Evolutionary conservation across 371 early-diverging fungal species (phyloP), one percentile per base, ranked within the genome.

Genomic region (Mortierella sp.): DNA sequence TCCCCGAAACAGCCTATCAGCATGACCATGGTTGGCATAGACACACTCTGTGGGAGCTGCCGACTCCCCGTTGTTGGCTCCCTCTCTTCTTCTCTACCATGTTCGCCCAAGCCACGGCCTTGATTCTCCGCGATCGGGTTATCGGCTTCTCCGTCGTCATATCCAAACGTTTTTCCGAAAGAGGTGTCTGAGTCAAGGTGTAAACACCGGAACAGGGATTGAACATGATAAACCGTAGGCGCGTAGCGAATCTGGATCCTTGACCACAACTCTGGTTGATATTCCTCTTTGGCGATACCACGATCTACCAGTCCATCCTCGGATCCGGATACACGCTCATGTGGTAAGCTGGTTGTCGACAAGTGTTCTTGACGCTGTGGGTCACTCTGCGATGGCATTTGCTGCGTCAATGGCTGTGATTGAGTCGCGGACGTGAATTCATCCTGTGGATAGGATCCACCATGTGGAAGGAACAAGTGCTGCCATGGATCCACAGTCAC

Each of bases 201-300:
- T 3, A 73, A 41, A 17, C 73, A 57, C 16, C 62, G 67, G 55
- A 72, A 72, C 13, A 72, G 27, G 0, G 67, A 72, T 41, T 59
- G 54, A 5, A 67, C 34, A 40, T 72, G 73, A 2, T 43, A 39
- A 0, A 67, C 21, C 17, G 62, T 67, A 8, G 73, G 73, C 10
- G 59, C 73, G 37, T 72, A 72, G 4, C 73, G 67, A 25, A 72
- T 57, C 27, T 72, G 58, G 45, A 72, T 62, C 41, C 63, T 57
- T 2, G 73, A 28, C 73, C 73, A 72, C 1, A 72, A 43, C 5
- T 62, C 59, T 1, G 55, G 14, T 40, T 51, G 48, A 29, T 67
- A 72, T 14, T 25, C 40, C 12, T 44, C 37, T 1, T 13, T 29
- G 28, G n/a, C n/a, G n/a, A n/a, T n/a, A n/a, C n/a, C n/a, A n/a